Evolutionary conservation across 148 eudicot species (phyloP).

Genomic region (Pouteria glomerata): DNA sequence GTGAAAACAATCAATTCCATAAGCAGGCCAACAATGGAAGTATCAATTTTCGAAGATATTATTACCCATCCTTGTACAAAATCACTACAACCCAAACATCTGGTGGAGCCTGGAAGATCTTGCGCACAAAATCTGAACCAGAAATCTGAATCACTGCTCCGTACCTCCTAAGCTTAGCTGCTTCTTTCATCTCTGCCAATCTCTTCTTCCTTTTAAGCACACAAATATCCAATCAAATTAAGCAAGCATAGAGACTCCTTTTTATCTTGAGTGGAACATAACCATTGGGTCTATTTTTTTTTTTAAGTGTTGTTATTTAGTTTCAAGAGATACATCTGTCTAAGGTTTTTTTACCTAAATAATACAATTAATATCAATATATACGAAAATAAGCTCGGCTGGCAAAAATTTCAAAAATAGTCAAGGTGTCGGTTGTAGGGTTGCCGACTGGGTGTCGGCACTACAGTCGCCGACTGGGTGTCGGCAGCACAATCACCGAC

Average conservation of each 20-base stretch:
- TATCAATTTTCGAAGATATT: neutral
- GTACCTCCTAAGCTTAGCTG: conserved; percentile 62
- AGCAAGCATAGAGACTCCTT: neutral
- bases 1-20: neutral
- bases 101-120: conserved; percentile 89
- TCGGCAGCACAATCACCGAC: no score
- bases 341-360: no score
- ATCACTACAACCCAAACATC: conserved; percentile 91
- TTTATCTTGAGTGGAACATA: no score
- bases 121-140: conserved; percentile 89
- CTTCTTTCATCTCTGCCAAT: conserved; percentile 69
- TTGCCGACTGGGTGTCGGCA: no score
- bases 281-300: no score
- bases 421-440: no score
- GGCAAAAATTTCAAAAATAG: no score
- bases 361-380: no score
- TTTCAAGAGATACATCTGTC: no score
- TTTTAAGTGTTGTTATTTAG: no score
- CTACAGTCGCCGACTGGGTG: no score
- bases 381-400: no score
- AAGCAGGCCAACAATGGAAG: neutral
- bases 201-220: conserved; percentile 65
- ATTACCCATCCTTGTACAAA: conserved; percentile 87
- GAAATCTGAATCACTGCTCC: conserved; percentile 79
- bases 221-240: conserved; percentile 6